Conservation (phyloP, 2,329 filamentous ascomycete genomes). For the Elsinoe perseae region DNA sequence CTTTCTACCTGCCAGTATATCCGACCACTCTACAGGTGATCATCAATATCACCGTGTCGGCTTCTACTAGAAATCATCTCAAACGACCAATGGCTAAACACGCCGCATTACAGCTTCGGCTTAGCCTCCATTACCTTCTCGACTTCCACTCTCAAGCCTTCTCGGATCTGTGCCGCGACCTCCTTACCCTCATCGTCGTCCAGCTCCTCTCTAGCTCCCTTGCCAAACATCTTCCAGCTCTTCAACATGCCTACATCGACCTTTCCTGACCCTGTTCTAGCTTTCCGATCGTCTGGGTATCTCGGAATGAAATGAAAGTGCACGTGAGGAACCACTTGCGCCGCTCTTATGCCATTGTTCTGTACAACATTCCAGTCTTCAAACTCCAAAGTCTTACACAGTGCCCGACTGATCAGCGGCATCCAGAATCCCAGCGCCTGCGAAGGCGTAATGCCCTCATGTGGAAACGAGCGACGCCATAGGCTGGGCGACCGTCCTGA, state of each 20-base stretch:
- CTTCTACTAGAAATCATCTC: background rate
- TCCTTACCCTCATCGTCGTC: slow-evolving; percentile 64
- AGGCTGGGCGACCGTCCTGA: slow-evolving; percentile 15
- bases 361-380: slow-evolving; percentile 94
- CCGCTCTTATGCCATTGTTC: slow-evolving; percentile 82
- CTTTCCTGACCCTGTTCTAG: slow-evolving; percentile 46
- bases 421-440: slow-evolving; percentile 46
- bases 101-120: slow-evolving; percentile 16
- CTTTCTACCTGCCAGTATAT: background rate
- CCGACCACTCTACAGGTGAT: background rate
- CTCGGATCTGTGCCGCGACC: slow-evolving; percentile 47
- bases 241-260: slow-evolving; percentile 36
- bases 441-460: slow-evolving; percentile 17
- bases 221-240: slow-evolving; percentile 77
- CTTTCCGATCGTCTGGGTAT: slow-evolving; percentile 46
- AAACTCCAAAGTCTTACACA: slow-evolving; percentile 61
- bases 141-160: slow-evolving; percentile 34
- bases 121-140: slow-evolving; percentile 17
- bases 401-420: slow-evolving; percentile 62
- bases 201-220: slow-evolving; percentile 62
- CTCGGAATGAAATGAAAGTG: slow-evolving; percentile 93
- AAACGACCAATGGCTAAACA: background rate
- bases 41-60: background rate
- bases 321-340: slow-evolving; percentile 86
- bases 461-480: slow-evolving; percentile 7